Base-by-base conservation (phyloP, 2,329 filamentous ascomycete species). In the Apiospora rasikravindrae region DNA sequence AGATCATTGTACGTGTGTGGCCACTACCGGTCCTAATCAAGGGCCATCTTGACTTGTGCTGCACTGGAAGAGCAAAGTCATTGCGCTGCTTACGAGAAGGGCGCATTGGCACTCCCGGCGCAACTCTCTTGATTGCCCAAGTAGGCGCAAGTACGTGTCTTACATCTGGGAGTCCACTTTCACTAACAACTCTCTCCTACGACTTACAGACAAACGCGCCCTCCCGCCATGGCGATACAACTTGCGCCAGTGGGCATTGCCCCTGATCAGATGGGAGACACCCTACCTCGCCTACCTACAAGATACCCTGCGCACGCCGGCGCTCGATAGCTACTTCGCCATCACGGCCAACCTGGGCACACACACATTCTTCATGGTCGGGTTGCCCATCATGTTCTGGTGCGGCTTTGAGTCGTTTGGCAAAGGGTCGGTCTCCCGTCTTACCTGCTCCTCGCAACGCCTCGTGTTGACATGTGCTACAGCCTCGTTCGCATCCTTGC, bases 331-430 rank as follows among this genome's bases (percentile, higher is more conserved):
- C 74, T 99, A 98, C 86, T 99, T 99, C 83, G 96, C 96, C 69
- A 94, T 97, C 76, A 97, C 95, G 0, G 96, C 96, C 75, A 99
- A 98, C 82, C 89, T 98, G 71, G 94, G 96, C 76, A 99, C 96
- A 0, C 96, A 99, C 83, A 99, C 96, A 0, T 98, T 98, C 86
- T 99, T 98, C 87, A 98, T 98, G 95, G 89, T 98, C 76, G 93
- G 94, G 72, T 85, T 99, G 78, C 96, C 96, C 7, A 94, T 98
- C 75, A 89, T 98, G 77, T 98, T 98, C 85, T 99, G 96, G 96
- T 98, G 94, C 79, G 96, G 96, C 70, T 93, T 95, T 83, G 91
- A 93, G 61, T 91, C 89, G 74, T 89, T 97, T 76, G 96, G 94
- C 71, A 93, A 96, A 85, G 95, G 92, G 94, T 97, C 91, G 77